Base-by-base conservation (phyloP, 192 early-diverging fungal species). In the Spizellomyces punctatus region DNA sequence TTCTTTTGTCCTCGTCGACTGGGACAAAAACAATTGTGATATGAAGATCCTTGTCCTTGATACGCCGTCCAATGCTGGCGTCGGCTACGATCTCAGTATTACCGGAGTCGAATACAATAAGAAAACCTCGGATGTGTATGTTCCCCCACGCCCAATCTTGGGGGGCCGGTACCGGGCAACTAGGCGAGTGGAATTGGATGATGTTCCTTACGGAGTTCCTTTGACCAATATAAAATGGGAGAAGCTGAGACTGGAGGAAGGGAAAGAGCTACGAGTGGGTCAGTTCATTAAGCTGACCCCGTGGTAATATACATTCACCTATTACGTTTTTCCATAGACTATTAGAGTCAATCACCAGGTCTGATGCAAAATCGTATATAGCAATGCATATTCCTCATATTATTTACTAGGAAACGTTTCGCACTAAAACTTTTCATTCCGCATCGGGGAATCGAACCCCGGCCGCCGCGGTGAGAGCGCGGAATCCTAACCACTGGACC, bases 1-100 rank as follows among this genome's bases (percentile, higher is more conserved):
- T 14, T 27, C 59, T 19, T 65, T 52, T 46, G n/a, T 65, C 10
- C 45, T 65, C 5, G 48, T 65, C 6, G 64, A 65, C 46, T 65
- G 17, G 16, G 64, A 65, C 45, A 47, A 65, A 50, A 46, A 46
- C 21, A 65, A 65, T 14, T n/a, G 16, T 19, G 64, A 65, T 46
- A 65, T 65, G 45, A 65, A 65, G 64, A 10, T 45, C 41, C 21
- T 65, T 47, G 45, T 50, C 27, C 44, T 65, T 50, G 64, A 65
- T 17, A 45, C 16, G 17, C 64, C 64, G 17, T 7, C 27, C 6
- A 65, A 65, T 41, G 46, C 64, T 16, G 44, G 27, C 10, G 2
- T 54, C 16, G 64, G 16, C 7, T 65, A 65, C 48, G 64, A 65
- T 27, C 45, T 65, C 14, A 19, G 5, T 45, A 65, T 65, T 46